These are phyloP conservation scores for Inonotus obliquus DNA, from an alignment of 1,284 basidiomycete species.

Conservation along the genomic window DNA sequence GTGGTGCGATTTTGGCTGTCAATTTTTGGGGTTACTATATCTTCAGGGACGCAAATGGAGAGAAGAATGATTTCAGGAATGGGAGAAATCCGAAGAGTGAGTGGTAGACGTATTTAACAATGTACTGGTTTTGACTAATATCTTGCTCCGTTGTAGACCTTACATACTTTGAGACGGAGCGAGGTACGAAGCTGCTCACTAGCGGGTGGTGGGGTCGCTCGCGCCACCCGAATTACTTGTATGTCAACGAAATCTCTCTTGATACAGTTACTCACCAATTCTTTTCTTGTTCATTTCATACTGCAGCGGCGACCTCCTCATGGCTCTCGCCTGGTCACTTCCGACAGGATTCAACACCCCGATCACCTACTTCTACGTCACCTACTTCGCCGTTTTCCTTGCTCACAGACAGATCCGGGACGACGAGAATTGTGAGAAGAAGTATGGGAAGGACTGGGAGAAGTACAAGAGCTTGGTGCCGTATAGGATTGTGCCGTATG, in stretches of 20 bases:
- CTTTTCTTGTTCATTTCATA: not conserved
- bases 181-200: slow-evolving; percentile 87
- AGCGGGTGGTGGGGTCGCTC: slow-evolving; percentile 98
- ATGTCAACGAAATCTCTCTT: slow-evolving; percentile 27
- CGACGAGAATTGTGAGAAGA: slow-evolving; percentile 87
- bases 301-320: slow-evolving; percentile 76
- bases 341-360: slow-evolving; percentile 91
- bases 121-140: not conserved
- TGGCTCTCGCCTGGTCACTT: slow-evolving; percentile 92
- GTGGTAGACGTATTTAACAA: slow-evolving; percentile 19
- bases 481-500: slow-evolving; percentile 49
- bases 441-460: slow-evolving; percentile 68
- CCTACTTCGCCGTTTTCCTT: slow-evolving; percentile 87
- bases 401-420: slow-evolving; percentile 90
- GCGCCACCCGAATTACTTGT: slow-evolving; percentile 92
- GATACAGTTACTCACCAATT: no score
- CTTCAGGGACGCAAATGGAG: slow-evolving; percentile 85
- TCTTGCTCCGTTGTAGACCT: slow-evolving; percentile 67
- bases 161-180: slow-evolving; percentile 77
- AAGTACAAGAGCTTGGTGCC: slow-evolving; percentile 45
- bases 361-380: slow-evolving; percentile 93
- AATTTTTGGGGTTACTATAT: slow-evolving; percentile 87
- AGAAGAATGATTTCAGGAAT: slow-evolving; percentile 95
- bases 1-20: slow-evolving; percentile 58
- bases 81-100: slow-evolving; percentile 90